A percentile compares a stretch with the other conserved stretches of the same genome.
These are phyloP conservation scores for Pichia kudriavzevii DNA, from an alignment of 1,139 yeast genomes.

Conservation along the genomic window DNA sequence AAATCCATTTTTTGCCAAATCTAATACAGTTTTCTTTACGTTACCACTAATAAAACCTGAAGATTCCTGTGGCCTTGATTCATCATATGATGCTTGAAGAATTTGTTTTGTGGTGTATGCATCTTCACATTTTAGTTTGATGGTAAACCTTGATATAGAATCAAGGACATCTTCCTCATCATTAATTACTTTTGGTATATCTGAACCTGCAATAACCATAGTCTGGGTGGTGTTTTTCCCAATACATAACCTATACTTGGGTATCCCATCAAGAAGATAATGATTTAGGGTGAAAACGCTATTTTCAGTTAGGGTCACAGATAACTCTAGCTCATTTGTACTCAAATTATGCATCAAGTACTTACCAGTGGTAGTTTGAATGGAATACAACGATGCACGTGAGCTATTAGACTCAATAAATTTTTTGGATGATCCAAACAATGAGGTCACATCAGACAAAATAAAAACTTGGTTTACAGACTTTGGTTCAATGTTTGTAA, in stretches of 20 bases:
- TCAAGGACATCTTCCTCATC: constrained; percentile 24
- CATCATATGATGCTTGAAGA: constrained; percentile 15
- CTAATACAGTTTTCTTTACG: constrained; percentile 12
- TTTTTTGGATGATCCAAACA: constrained; percentile 11
- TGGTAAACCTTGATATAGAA: constrained; percentile 20
- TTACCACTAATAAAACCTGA: constrained; percentile 2
- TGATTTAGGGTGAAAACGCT: constrained; percentile 29
- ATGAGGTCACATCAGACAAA: constrained; percentile 23
- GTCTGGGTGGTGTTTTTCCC: constrained; percentile 19
- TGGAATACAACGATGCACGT: constrained; percentile 1
- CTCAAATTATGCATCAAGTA: constrained; percentile 27
- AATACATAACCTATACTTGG: constrained; percentile 9
- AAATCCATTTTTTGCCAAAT: constrained; percentile 26
- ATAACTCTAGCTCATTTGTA: constrained; percentile 24
- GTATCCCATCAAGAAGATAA: neutral
- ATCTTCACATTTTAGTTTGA: constrained; percentile 28
- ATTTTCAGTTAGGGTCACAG: constrained; percentile 33
- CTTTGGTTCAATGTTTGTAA: constrained; percentile 29
- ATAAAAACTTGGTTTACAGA: constrained; percentile 34
- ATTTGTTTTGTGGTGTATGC: constrained; percentile 18
- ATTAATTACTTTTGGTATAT: constrained; percentile 19
- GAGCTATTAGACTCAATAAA: neutral
- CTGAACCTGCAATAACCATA: constrained; percentile 16
- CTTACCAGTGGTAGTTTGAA: constrained; percentile 14
- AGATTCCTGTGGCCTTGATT: constrained; percentile 8